Conservation (phyloP, 2,329 filamentous ascomycete species). For the Pseudogymnoascus sp. region DNA sequence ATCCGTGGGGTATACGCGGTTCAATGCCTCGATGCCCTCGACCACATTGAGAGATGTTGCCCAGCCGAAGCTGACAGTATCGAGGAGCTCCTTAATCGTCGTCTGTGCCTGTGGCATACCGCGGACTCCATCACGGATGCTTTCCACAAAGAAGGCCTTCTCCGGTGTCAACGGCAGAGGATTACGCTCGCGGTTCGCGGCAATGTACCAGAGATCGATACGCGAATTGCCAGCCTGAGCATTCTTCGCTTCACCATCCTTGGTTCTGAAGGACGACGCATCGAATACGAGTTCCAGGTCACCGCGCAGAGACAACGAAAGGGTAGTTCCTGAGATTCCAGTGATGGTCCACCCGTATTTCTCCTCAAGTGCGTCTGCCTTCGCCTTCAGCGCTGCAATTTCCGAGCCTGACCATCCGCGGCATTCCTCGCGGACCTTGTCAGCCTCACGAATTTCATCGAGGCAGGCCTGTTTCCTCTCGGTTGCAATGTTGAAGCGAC, state of each 20-base stretch:
- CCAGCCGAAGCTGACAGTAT: conserved; percentile 55
- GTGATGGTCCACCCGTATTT: conserved; percentile 64
- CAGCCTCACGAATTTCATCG: conserved; percentile 71
- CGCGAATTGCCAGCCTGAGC: conserved; percentile 34
- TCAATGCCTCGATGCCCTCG: conserved; percentile 52
- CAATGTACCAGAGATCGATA: conserved; percentile 65
- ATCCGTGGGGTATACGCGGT: conserved; percentile 55
- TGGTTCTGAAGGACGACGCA: conserved; percentile 47
- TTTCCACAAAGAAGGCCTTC: conserved; percentile 67
- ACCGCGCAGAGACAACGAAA: conserved; percentile 67
- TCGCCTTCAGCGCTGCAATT: conserved; percentile 66
- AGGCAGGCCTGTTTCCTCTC: conserved; percentile 61
- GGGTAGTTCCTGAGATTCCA: conserved; percentile 48
- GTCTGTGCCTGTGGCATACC: conserved; percentile 50
- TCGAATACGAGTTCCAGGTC: conserved; percentile 70
- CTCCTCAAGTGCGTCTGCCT: conserved; percentile 56
- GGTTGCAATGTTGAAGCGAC: conserved; percentile 51
- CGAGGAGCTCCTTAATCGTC: conserved; percentile 48
- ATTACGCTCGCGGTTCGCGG: conserved; percentile 44
- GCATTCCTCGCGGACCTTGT: conserved; percentile 77
- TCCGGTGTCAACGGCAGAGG: conserved; percentile 51
- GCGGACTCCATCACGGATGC: conserved; percentile 60
- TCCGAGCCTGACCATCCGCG: conserved; percentile 82
- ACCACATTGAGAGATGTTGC: conserved; percentile 51
- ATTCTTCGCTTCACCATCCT: conserved; percentile 13